Conservation (phyloP, 2,329 filamentous ascomycete species). For the Aspergillus puulaauensis region DNA sequence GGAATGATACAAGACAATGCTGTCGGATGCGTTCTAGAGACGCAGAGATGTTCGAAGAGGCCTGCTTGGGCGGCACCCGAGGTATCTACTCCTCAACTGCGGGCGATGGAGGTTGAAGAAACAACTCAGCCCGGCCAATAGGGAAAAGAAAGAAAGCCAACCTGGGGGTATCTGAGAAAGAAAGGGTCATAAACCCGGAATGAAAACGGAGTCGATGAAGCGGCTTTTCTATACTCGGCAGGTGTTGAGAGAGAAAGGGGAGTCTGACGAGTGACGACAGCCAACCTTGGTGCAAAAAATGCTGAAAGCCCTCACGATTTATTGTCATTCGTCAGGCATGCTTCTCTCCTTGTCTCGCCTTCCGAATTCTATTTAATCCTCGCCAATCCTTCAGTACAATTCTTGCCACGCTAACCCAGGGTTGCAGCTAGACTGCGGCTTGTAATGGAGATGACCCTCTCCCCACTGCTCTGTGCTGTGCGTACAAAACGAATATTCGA, state of each 20-base stretch:
- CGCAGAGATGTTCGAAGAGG: conserved; percentile 3
- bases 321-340: background rate
- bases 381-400: background rate
- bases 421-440: conserved; percentile 23
- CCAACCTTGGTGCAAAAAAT: background rate
- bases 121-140: background rate
- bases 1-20: background rate
- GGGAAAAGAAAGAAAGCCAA: background rate
- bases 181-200: background rate
- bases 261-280: background rate
- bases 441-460: background rate
- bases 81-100: background rate
- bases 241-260: conserved; percentile 5
- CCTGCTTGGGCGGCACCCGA: background rate
- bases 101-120: background rate
- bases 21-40: conserved; percentile 1
- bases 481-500: conserved; percentile 7
- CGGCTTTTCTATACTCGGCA: conserved; percentile 9
- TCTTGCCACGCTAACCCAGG: conserved; percentile 27
- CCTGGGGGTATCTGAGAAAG: background rate
- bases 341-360: background rate
- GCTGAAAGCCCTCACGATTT: background rate
- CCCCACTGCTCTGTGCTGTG: conserved; percentile 4
- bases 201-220: conserved; percentile 2
- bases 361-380: background rate